Base-by-base conservation (phyloP, 495 filamentous ascomycete species). In the Halenospora varia region DNA sequence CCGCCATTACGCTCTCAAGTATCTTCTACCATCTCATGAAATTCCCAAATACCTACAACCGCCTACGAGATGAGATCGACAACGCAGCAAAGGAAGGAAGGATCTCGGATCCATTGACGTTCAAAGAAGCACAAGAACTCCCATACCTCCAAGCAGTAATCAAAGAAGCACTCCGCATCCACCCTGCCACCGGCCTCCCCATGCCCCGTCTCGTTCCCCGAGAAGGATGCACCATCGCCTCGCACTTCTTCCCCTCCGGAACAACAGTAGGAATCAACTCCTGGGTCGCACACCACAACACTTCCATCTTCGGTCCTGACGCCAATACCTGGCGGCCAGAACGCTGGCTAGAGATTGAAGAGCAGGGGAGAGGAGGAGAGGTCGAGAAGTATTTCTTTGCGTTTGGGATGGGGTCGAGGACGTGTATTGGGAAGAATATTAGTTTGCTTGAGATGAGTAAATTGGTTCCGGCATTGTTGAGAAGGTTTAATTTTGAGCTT, bases 351-450 rank as follows among this genome's bases (percentile, higher is more conserved):
- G 75, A 79, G 18, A 24, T 57, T 35, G 59, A 62, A 17, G 39
- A 45, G 13, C n/a, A 62, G 25, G 51, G 44, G 6, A 26, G 56
- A 19, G 53, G 51, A 22, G 70, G 66, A 3, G 69, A 70, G n/a
- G 68, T 64, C 0, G 72, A 74, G 52, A 70, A 73, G 51, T 65
- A 62, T 41, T 55, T 56, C 10, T 25, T 60, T 13, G 59, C 73
- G 58, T 89, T 89, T 70, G 83, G 86, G 10, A 74, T 75, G 1
- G 86, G 85, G 41, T 73, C 73, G 3, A 67, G 86, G 19, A 78
- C 77, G n/a, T 88, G 86, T 65, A 81, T 89, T 65, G 85, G 85
- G 17, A 80, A 79, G 55, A 84, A 88, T 62, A 79, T 88, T 29
- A 76, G 75, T 35, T 68, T 82, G 66, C 62, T 87, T 57, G 85